These are phyloP conservation scores for Aureobasidium subglaciale DNA, from an alignment of 2,329 filamentous ascomycete species.

Conservation along the genomic window DNA sequence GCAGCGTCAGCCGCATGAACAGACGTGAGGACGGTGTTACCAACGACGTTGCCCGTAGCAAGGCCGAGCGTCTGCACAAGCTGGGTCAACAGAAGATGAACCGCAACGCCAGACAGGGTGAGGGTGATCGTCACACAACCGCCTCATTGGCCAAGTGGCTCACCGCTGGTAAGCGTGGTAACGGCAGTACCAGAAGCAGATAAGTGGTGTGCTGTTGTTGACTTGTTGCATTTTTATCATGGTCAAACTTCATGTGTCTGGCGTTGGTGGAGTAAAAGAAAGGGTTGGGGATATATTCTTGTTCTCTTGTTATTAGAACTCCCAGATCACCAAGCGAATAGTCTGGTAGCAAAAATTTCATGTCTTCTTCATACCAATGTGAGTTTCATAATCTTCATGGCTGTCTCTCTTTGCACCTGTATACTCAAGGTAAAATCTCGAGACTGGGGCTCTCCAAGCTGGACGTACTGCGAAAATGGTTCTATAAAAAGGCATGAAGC, in stretches of 20 bases:
- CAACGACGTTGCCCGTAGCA: conserved; percentile 58
- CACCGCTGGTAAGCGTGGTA: conserved; percentile 86
- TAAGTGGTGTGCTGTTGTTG: conserved; percentile 15
- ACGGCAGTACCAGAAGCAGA: conserved; percentile 71
- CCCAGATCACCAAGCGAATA: not conserved
- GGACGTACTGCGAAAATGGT: too few species aligned
- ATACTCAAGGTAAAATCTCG: too few species aligned
- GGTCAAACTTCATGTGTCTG: conserved; percentile 11
- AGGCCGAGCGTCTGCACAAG: conserved; percentile 82
- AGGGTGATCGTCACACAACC: conserved; percentile 84
- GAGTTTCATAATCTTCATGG: too few species aligned
- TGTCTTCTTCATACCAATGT: not conserved
- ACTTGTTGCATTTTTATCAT: conserved; percentile 1
- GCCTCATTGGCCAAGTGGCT: conserved; percentile 83
- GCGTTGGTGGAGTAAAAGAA: conserved; percentile 15
- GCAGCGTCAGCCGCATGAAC: conserved; percentile 57
- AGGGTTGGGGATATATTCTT: conserved; percentile 3
- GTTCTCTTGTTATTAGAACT: not conserved
- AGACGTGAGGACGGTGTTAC: conserved; percentile 71
- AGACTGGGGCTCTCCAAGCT: too few species aligned
- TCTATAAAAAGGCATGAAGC: too few species aligned
- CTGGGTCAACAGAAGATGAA: conserved; percentile 98
- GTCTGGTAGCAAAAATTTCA: conserved; percentile 9
- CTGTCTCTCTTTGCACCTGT: not conserved
- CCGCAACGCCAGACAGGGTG: conserved; percentile 91